Evolutionary conservation across 805 yeast species (phyloP).

Genomic region (Candida orba): DNA sequence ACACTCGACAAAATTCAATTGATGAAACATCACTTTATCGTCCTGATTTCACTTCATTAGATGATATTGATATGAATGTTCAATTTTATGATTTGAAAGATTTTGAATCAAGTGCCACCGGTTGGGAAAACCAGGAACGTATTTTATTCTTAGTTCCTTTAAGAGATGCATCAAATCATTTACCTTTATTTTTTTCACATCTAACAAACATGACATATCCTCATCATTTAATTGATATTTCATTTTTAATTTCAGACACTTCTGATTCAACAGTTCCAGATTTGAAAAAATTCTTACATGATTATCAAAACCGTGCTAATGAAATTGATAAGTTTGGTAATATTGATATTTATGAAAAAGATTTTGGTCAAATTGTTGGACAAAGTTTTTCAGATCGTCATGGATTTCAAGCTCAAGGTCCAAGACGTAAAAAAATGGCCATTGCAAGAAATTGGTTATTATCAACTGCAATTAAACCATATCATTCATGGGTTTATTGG

Average conservation of each 20-base stretch:
- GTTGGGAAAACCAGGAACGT: constrained; percentile 76
- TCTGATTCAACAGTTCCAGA: constrained; percentile 79
- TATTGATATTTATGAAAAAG: constrained; percentile 83
- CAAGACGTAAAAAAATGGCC: constrained; percentile 91
- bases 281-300: constrained; percentile 47
- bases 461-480: constrained; percentile 78
- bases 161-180: constrained; percentile 85
- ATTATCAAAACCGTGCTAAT: constrained; percentile 61
- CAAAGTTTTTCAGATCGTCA: constrained; percentile 91
- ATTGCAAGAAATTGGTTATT: constrained; percentile 92
- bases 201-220: constrained; percentile 78
- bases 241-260: constrained; percentile 87
- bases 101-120: constrained; percentile 58
- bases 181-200: constrained; percentile 84
- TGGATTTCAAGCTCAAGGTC: constrained; percentile 95
- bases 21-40: constrained; percentile 15
- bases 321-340: constrained; percentile 63
- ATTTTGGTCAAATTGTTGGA: constrained; percentile 89
- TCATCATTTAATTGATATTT: constrained; percentile 72
- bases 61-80: constrained; percentile 34
- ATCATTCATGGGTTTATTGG: constrained; percentile 97
- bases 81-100: constrained; percentile 68
- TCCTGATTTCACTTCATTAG: constrained; percentile 29
- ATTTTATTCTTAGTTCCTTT: constrained; percentile 82
- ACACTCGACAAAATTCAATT: background rate